Base-by-base conservation (phyloP, 2,329 filamentous ascomycete genomes). In the Trichoderma sp. region DNA sequence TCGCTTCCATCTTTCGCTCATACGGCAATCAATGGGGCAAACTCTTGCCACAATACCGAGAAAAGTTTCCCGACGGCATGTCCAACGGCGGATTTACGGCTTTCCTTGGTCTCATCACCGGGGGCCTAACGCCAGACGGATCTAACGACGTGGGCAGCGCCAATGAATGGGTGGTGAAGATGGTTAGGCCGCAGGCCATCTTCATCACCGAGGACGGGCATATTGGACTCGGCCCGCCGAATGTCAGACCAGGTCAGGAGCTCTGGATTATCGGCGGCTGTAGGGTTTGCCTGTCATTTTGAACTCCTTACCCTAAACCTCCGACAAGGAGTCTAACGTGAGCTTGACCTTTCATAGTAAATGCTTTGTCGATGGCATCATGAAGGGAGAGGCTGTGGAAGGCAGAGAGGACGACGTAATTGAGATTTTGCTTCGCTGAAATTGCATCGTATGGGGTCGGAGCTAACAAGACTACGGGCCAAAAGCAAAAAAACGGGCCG, bases 331-430 rank as follows among this genome's bases (percentile, higher is more conserved):
- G 25, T 5, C 50, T n/a, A 50, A 64, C 2, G 7, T 29, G 27
- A 64, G 60, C 8, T 32, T 54, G n/a, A 64, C 50, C 4, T 64
- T 64, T n/a, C 50, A 64, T 9, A 64, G 60, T 25, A 50, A 64
- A 22, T 64, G 48, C n/a, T 64, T 64, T 34, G 60, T 64, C 8
- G 34, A 64, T 17, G 50, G 34, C 2, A 19, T 45, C 4, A 64
- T 64, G 61, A 45, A 42, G 9, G 61, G 61, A 56, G 61, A 64
- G 35, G 50, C 61, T 19, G 50, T 64, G 9, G 61, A 64, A 2
- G 61, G 35, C 0, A 39, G 34, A 25, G 35, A 32, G 34, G 35
- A 56, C 6, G 17, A 64, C 25, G 48, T 42, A 27, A 39, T 34
- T 8, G 61, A 64, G n/a, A 56, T 64, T n/a, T 15, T 64, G 27